A percentile compares a stretch with the other conserved stretches of the same genome.
phyloP scores from a whole-genome alignment of 2,329 filamentous ascomycete species.

The Alternaria triticimaculans region DNA sequence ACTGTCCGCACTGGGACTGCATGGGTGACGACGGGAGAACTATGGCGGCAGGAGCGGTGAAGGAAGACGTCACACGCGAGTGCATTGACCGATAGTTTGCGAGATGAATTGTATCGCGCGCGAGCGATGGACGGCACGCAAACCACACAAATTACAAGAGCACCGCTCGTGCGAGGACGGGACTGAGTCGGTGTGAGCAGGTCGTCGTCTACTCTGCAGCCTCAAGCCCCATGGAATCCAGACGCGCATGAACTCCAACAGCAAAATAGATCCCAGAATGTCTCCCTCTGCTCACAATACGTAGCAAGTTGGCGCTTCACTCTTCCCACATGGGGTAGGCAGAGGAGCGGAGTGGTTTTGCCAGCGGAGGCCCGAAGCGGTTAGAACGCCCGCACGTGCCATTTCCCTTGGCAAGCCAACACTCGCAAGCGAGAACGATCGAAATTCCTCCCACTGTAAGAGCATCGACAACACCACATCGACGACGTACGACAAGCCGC shows the following conservation, averaged over 20 bases:
- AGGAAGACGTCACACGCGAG: not conserved
- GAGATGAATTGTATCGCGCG: not conserved
- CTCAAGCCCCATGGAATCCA: not conserved
- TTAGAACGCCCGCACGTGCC: not conserved
- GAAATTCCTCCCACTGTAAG: slow-evolving; percentile 18
- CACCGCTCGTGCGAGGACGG: not conserved
- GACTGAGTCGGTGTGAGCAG: not conserved
- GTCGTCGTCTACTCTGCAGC: not conserved
- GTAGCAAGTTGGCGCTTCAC: not conserved
- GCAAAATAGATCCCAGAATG: not conserved
- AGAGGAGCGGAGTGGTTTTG: not conserved
- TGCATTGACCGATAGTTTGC: not conserved
- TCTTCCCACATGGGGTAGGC: not conserved
- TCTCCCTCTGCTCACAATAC: not conserved
- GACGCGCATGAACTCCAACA: not conserved
- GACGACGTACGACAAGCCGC: slow-evolving; percentile 47
- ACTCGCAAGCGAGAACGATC: slow-evolving; percentile 7
- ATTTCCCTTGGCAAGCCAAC: slow-evolving; percentile 6
- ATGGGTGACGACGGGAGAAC: not conserved
- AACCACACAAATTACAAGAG: not conserved
- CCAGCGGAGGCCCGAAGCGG: not conserved
- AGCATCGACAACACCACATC: slow-evolving; percentile 45
- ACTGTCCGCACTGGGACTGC: not conserved
- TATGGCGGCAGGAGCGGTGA: slow-evolving; percentile 3
- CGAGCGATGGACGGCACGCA: not conserved